Evolutionary conservation across 75 land plant species (phyloP).

Genomic region (Picea glauca): DNA sequence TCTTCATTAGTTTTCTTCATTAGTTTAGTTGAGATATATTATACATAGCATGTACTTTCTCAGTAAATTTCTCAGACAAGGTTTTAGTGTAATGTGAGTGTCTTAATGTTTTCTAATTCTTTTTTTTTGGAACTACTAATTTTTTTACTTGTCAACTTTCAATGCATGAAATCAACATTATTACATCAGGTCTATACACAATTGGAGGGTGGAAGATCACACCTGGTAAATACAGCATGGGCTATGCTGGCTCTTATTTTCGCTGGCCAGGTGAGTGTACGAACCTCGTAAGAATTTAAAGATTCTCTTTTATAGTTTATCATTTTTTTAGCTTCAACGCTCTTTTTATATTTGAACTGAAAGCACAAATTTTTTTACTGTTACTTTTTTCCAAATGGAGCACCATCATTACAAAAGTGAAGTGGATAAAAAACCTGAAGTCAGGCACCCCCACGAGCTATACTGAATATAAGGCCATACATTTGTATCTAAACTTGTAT

Average conservation of each 20-base stretch:
- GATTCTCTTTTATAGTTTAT: slow-evolving; percentile 12
- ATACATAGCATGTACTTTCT: neutral
- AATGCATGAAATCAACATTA: neutral
- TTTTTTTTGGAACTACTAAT: no score
- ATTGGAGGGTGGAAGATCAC: slow-evolving; percentile 45
- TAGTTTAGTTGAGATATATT: neutral
- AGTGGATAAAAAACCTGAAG: no score
- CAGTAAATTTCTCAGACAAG: neutral
- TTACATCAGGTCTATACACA: slow-evolving; percentile 59
- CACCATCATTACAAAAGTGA: neutral
- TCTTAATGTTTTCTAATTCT: neutral
- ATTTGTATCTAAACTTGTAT: no score
- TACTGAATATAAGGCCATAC: no score
- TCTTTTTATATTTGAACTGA: slow-evolving; percentile 12
- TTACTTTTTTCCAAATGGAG: neutral
- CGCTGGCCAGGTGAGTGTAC: slow-evolving; percentile 66
- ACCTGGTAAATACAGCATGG: slow-evolving; percentile 78
- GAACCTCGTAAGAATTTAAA: no score
- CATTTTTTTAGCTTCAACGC: slow-evolving; percentile 46
- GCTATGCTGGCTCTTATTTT: slow-evolving; percentile 71
- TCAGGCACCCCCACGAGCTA: no score
- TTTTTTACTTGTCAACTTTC: neutral
- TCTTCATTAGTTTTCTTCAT: neutral
- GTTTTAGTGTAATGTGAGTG: neutral
- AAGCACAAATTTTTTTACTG: neutral